Base-by-base conservation (phyloP, 768 basidiomycete species). In the Tephrocybe sp. region DNA sequence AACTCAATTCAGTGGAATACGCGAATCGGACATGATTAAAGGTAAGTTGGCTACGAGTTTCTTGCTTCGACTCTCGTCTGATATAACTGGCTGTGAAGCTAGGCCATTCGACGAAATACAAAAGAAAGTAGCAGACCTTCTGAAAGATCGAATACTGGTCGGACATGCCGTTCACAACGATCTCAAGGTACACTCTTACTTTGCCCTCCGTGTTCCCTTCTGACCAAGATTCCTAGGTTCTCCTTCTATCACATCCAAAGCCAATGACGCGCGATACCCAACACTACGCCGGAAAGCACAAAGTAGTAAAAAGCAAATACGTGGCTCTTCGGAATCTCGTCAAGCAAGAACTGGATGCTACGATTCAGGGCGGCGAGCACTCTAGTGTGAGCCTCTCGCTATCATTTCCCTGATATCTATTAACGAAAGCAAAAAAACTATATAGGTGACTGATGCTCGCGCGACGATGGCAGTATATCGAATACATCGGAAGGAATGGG, bases 391-490 rank as follows among this genome's bases (percentile, higher is more conserved):
- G 89, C 74, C 8, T 9, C 46, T 19, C 31, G 21, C 28, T 41
- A 34, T 28, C 18, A 9, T 48, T 24, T 15, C 44, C 38, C 19
- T 15, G 28, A 32, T 21, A 38, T 11, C 19, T 52, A 36, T 31
- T 25, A 41, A 35, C 21, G 44, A n/a, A n/a, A n/a, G 36, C 16
- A 22, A 31, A n/a, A n/a, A n/a, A n/a, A 21, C 43, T 37, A 44
- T 35, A 19, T 50, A 97, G 95, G 85, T 98, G 4, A 89, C 82
- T 15, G 95, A 98, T 64, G 93, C 95, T 1, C 79, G 95, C 44
- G 96, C 95, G 0, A 90, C 94, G 0, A 97, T 99, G 92, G 95
- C 92, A 0, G 73, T 98, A 31, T 98, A 89, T 65, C 79, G 93
- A 6, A 62, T 95, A 15, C 78, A 94, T 65, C 85, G 88, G 57